Evolutionary conservation across 1,284 basidiomycete genomes (phyloP), one percentile per base, ranked within the genome.

Genomic region (Ganoderma lucidum): DNA sequence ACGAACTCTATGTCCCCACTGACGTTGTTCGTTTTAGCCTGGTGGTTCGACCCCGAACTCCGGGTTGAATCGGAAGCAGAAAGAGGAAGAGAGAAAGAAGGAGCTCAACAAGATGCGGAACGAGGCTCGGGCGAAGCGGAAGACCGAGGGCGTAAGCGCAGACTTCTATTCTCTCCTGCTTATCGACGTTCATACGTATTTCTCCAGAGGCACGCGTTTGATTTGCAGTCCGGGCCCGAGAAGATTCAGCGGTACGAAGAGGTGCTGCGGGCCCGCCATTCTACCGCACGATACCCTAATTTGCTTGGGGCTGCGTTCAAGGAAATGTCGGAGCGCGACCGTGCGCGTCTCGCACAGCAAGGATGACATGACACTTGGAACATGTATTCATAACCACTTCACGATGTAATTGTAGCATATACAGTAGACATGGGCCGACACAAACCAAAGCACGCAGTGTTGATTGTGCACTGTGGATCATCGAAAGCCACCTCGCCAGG

Each of bases 61-160:
- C n/a, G 88, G 88, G 8, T 75, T 88, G 64, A 89, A 83, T 71
- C 76, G 84, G 66, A 86, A 88, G 68, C 86, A 90, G 73, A 90
- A 90, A 72, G 88, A 92, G 32, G 90, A 91, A 71, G 90, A 92
- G 73, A 84, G 91, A 56, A 84, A 88, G 66, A 90, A 86, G 74
- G 89, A 93, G 71, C 75, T 94, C 70, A 84, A 90, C 74, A 88
- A 83, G 76, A 87, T 93, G 88, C 85, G 90, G 66, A 90, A 93
- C 55, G 93, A 93, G 63, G 90, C 90, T 35, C 85, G 85, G 71
- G 86, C 84, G 0, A 90, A 86, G 71, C 86, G 90, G 14, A 80
- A 81, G 28, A 81, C 83, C 51, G 88, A 90, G 75, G 81, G 83
- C 63, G 92, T 92, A 66, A 73, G 87, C 78, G 53, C 35, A 63